A percentile compares a stretch with the other conserved stretches of the same genome.
phyloP scores from a whole-genome alignment of 805 yeast species.

The Sporopachydermia quercuum region DNA sequence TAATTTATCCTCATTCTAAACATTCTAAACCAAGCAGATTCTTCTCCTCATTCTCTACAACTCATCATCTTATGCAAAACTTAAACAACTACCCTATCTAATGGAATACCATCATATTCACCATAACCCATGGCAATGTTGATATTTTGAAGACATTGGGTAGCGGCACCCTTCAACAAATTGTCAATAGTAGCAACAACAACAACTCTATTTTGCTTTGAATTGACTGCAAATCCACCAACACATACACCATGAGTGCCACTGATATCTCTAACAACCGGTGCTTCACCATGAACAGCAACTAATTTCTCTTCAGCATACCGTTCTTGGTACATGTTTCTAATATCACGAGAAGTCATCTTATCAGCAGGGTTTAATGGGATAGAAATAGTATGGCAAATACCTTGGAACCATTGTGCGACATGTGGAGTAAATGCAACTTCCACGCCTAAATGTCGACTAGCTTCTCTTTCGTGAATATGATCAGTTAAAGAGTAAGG shows the following conservation, averaged over 20 bases:
- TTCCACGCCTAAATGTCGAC: constrained; percentile 56
- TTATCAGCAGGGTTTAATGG: constrained; percentile 42
- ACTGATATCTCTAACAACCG: constrained; percentile 77
- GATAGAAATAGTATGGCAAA: constrained; percentile 78
- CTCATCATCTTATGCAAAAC: background rate
- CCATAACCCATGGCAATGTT: constrained; percentile 81
- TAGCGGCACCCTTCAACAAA: constrained; percentile 94
- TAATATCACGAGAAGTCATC: constrained; percentile 66
- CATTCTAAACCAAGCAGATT: too few species aligned
- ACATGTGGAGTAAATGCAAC: constrained; percentile 95
- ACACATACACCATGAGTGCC: constrained; percentile 91
- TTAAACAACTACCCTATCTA: constrained; percentile 11
- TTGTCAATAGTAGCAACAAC: constrained; percentile 93
- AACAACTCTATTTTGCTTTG: constrained; percentile 80
- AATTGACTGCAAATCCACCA: constrained; percentile 92
- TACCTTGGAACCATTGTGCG: constrained; percentile 99
- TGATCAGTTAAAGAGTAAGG: constrained; percentile 96
- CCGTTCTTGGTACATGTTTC: constrained; percentile 75
- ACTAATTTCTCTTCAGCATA: constrained; percentile 79
- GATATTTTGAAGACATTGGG: constrained; percentile 94
- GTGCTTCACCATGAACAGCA: constrained; percentile 81
- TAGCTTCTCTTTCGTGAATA: constrained; percentile 89
- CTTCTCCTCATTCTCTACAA: too few species aligned
- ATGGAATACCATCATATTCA: constrained; percentile 90
- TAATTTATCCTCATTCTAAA: too few species aligned